phyloP scores from a whole-genome alignment of 768 basidiomycete species.

The Kwoniella dendrophila region DNA sequence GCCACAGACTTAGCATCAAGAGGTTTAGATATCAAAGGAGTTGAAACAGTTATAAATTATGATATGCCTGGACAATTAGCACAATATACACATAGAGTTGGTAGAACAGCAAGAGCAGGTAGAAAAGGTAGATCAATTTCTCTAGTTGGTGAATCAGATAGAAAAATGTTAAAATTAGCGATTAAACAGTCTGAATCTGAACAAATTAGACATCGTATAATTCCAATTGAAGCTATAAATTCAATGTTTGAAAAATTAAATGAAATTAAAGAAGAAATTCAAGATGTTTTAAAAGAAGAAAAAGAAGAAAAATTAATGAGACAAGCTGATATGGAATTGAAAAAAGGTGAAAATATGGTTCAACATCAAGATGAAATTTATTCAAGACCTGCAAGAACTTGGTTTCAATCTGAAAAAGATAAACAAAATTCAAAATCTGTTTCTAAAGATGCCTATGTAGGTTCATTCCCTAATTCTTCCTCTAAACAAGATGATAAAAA shows the following conservation, averaged over 20 bases:
- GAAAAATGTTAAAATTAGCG: constrained; percentile 92
- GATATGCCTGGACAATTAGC: constrained; percentile 94
- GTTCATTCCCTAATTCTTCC: constrained; percentile 57
- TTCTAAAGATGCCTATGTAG: constrained; percentile 76
- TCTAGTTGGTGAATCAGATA: constrained; percentile 90
- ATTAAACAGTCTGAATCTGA: constrained; percentile 81
- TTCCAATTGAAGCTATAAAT: constrained; percentile 73
- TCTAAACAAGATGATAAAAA: constrained; percentile 55
- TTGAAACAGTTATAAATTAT: constrained; percentile 97
- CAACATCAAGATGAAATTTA: constrained; percentile 91
- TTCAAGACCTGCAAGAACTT: constrained; percentile 91
- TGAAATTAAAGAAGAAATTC: constrained; percentile 72
- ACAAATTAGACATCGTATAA: constrained; percentile 81
- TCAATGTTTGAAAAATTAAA: constrained; percentile 73
- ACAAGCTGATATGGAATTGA: constrained; percentile 91
- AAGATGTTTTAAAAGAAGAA: constrained; percentile 81
- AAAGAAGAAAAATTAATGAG: constrained; percentile 93
- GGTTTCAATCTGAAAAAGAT: constrained; percentile 91
- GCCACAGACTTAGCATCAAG: constrained; percentile 95
- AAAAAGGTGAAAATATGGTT: constrained; percentile 92
- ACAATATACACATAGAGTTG: constrained; percentile 95
- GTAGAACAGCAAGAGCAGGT: constrained; percentile 94
- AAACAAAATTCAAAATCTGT: constrained; percentile 69
- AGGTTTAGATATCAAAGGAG: constrained; percentile 94
- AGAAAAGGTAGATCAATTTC: constrained; percentile 90